These are phyloP conservation scores for Sugiyamaella lignohabitans DNA, from an alignment of 805 yeast species.

Conservation along the genomic window DNA sequence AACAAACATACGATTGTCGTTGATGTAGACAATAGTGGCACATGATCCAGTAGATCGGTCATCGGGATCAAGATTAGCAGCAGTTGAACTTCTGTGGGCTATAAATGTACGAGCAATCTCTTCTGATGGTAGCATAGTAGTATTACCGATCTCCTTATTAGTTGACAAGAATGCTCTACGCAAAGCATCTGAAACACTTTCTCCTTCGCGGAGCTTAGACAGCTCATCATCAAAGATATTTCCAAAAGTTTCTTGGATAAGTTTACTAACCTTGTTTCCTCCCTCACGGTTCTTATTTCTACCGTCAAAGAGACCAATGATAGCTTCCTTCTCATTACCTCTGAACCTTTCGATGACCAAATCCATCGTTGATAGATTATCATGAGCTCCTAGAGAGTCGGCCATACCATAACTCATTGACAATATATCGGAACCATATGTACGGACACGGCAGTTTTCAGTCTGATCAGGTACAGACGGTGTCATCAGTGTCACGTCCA, in stretches of 20 bases:
- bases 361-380: slow-evolving; percentile 66
- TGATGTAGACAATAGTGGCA: slow-evolving; percentile 72
- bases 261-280: slow-evolving; percentile 48
- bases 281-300: slow-evolving; percentile 38
- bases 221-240: slow-evolving; percentile 64
- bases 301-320: slow-evolving; percentile 84
- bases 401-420: slow-evolving; percentile 85
- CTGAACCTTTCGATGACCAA: slow-evolving; percentile 81
- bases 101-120: slow-evolving; percentile 35
- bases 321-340: slow-evolving; percentile 73
- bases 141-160: slow-evolving; percentile 72
- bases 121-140: slow-evolving; percentile 26
- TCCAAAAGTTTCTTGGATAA: slow-evolving; percentile 67
- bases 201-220: slow-evolving; percentile 38
- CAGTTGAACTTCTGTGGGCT: slow-evolving; percentile 47
- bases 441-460: slow-evolving; percentile 75
- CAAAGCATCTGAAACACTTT: slow-evolving; percentile 64
- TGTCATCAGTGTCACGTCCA: slow-evolving; percentile 92
- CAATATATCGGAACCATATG: slow-evolving; percentile 75
- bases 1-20: slow-evolving; percentile 60
- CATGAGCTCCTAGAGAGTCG: slow-evolving; percentile 67
- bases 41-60: slow-evolving; percentile 81
- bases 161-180: slow-evolving; percentile 72
- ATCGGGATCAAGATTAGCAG: slow-evolving; percentile 49
- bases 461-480: slow-evolving; percentile 85